A percentile compares a stretch with the other conserved stretches of the same genome.
phyloP scores from a whole-genome alignment of 345 rosid genomes.

The Isatis tinctoria region DNA sequence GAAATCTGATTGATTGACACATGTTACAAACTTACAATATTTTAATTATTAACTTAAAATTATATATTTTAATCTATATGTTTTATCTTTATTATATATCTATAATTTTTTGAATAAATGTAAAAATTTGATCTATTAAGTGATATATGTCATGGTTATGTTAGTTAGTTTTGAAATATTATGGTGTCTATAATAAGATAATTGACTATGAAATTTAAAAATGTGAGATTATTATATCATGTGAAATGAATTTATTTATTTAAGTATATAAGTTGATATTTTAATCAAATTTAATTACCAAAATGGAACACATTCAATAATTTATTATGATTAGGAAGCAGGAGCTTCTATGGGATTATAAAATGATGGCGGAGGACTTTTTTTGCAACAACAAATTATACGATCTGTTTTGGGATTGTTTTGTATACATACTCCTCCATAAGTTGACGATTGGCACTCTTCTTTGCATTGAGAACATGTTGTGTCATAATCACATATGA shows the following conservation, averaged over 20 bases:
- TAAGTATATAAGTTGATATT: neutral
- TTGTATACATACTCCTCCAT: conserved; percentile 13
- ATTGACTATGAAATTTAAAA: neutral
- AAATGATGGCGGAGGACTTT: conserved; percentile 16
- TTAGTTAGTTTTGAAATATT: no score
- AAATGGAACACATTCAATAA: neutral
- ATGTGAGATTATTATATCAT: neutral
- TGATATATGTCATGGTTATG: no score
- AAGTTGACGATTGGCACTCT: conserved; percentile 9
- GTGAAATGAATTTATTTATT: neutral
- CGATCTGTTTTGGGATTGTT: neutral
- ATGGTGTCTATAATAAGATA: neutral
- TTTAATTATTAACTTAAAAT: no score
- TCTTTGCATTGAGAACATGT: conserved; percentile 11
- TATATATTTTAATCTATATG: no score
- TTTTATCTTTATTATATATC: no score
- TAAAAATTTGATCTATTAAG: no score
- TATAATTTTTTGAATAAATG: no score
- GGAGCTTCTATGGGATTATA: neutral
- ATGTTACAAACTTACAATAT: no score
- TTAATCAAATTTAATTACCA: neutral
- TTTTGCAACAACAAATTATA: conserved; percentile 18
- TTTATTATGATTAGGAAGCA: neutral
- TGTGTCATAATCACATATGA: conserved; percentile 6
- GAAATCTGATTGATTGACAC: no score